Base-by-base conservation (phyloP, 176 grass and related monocot genomes). In the Oryza glaberrima region DNA sequence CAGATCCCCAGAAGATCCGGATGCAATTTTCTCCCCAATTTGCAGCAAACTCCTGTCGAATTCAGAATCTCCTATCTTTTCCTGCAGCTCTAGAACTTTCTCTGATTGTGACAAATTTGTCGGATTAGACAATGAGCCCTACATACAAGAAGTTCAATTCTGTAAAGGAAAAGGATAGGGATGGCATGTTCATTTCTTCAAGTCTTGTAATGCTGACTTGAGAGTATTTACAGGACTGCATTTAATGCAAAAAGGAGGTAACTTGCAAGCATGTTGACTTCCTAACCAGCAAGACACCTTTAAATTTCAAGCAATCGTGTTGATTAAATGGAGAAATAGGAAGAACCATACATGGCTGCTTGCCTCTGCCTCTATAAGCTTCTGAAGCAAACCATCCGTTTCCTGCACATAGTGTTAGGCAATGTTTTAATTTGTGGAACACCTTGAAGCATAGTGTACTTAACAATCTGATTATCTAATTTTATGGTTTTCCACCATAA, bases 1-100 rank as follows among this genome's bases (percentile, higher is more conserved):
- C 96, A 98, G 83, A 66, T 98, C 93, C 36, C 93, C 96, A 60
- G 88, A 98, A 88, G 96, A 96, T 81, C 96, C 96, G 54, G 88
- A 86, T 36, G 91, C 96, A 95, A 98, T 92, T 81, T 88, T 98
- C 22, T 92, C 90, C 76, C 73, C 65, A 78, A 86, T 81, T 79
- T 96, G 84, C 86, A 98, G 82, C 44, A 89, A 82, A 89, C n/a
- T 92, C 77, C 66, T 90, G 78, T 98, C 90, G 20, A 98, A 87
- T 89, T 98, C 92, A 41, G 73, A 89, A 40, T 92, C 96, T 72
- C 81, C 88, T 60, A 87, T 81, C 76, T 88, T 87, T 85, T 88
- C 46, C 77, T 89, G 60, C 19, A 94, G 60, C 67, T 83, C 87
- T 56, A 81, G 75, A 79, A 95, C 64, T 86, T 88, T 95, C 45